Base-by-base conservation (phyloP, 768 basidiomycete species). In the Lactifluus hygrophoroides region DNA sequence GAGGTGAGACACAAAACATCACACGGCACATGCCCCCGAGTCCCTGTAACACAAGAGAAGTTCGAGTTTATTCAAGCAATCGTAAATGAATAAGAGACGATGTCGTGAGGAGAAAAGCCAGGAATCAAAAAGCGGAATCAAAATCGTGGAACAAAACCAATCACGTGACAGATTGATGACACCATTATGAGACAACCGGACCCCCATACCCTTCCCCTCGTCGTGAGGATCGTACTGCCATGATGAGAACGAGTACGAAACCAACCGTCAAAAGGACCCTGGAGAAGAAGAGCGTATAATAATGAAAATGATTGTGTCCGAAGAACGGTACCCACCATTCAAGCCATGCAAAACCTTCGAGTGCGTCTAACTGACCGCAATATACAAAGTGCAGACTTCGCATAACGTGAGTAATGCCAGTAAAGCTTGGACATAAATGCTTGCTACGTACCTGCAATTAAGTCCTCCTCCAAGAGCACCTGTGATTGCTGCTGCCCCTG, bases 321-420 rank as follows among this genome's bases (percentile, higher is more conserved):
- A 10, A 28, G 10, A 17, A 34, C n/a, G 9, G 14, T n/a, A 37
- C 61, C 25, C 51, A 64, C 64, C 64, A 64, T 51, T 59, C 57
- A 5, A 64, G 51, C 64, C 64, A 64, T 11, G 64, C 64, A 63
- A 64, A 64, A 5, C 57, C 61, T 37, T 63, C 61, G 17, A 63
- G 57, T 23, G 64, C 54, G 37, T 59, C 63, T 21, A 56, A 23
- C 47, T 63, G 61, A 32, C 57, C 44, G 32, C 64, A 64, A 50
- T 59, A 63, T 23, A 63, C 23, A 17, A 53, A 49, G 30, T 43
- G 27, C 14, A 30, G 2, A 37, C 63, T 64, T 43, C 1, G 42
- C 5, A 44, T 21, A 21, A 27, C 17, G 37, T 43, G 25, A 54
- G 42, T 21, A 51, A 9, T 40, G 40, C 9, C 30, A 19, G 45